These are phyloP conservation scores for Escallonia herrerae DNA, from an alignment of 129 eudicot genomes.

Conservation along the genomic window DNA sequence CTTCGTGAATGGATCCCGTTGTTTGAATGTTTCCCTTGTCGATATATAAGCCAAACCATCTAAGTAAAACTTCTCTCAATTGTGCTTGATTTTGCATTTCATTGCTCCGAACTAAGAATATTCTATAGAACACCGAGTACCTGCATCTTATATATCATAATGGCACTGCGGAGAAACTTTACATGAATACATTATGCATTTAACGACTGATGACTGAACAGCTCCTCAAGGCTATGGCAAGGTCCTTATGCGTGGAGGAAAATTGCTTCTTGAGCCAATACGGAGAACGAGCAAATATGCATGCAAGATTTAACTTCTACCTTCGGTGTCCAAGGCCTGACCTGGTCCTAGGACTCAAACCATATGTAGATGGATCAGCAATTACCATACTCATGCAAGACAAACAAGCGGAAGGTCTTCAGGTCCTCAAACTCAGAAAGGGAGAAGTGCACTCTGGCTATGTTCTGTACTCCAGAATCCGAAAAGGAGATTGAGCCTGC, in stretches of 20 bases:
- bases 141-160: too few relatives aligned
- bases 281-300: slow-evolving; percentile 23
- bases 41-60: too few relatives aligned
- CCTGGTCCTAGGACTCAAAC: slow-evolving; percentile 26
- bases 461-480: slow-evolving; percentile 30
- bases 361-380: slow-evolving; percentile 43
- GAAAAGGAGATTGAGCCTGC: slow-evolving; percentile 36
- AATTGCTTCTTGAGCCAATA: slow-evolving; percentile 21
- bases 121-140: too few relatives aligned
- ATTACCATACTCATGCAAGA: slow-evolving; percentile 49
- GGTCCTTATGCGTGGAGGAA: slow-evolving; percentile 31
- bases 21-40: too few relatives aligned
- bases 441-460: slow-evolving; percentile 33
- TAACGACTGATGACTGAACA: slow-evolving; percentile 1
- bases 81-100: too few relatives aligned
- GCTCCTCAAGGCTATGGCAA: slow-evolving; percentile 34
- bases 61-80: too few relatives aligned
- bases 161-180: too few relatives aligned
- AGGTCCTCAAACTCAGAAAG: slow-evolving; percentile 34
- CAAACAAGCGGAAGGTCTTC: slow-evolving; percentile 46
- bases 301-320: slow-evolving; percentile 35
- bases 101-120: too few relatives aligned
- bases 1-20: too few relatives aligned
- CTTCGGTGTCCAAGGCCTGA: slow-evolving; percentile 41
- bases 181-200: slow-evolving; percentile 2